Evolutionary conservation across 257 asterid species (phyloP).

Genomic region (Jasminum sambac): DNA sequence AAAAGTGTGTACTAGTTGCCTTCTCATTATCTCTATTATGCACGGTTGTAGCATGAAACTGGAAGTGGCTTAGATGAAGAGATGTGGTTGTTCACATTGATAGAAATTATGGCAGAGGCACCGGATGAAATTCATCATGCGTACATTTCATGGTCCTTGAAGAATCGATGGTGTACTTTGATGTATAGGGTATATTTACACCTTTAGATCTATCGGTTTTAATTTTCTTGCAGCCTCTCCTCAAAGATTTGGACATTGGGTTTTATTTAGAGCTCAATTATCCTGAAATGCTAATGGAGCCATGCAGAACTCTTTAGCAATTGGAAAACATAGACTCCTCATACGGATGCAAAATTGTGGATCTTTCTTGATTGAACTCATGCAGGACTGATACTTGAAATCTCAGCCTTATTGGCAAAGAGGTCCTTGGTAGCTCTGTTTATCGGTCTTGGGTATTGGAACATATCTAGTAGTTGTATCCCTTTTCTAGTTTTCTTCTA

Average conservation of each 20-base stretch:
- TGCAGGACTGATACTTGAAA: not conserved
- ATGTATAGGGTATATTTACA: not conserved
- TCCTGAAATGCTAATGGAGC: constrained; percentile 1
- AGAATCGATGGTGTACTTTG: not conserved
- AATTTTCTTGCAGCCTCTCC: not conserved
- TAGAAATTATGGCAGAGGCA: not conserved
- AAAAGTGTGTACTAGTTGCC: not conserved
- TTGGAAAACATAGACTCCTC: not conserved
- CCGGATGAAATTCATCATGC: not conserved
- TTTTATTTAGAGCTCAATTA: not conserved
- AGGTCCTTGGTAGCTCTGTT: not conserved
- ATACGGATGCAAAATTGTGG: not conserved
- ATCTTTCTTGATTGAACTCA: not conserved
- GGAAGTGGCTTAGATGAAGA: not conserved
- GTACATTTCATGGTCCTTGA: not conserved
- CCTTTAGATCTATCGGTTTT: not conserved
- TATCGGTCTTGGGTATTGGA: too few species aligned
- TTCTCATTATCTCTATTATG: not conserved
- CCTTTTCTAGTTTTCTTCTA: too few species aligned
- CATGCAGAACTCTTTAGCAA: not conserved
- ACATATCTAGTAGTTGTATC: too few species aligned
- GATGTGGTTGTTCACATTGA: not conserved
- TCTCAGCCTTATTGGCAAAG: not conserved
- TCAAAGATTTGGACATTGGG: not conserved
- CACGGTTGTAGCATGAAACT: not conserved